A percentile compares a stretch with the other conserved stretches of the same genome.
Conservation (phyloP, 23 red algal species). For the Agarophyton chilense region DNA sequence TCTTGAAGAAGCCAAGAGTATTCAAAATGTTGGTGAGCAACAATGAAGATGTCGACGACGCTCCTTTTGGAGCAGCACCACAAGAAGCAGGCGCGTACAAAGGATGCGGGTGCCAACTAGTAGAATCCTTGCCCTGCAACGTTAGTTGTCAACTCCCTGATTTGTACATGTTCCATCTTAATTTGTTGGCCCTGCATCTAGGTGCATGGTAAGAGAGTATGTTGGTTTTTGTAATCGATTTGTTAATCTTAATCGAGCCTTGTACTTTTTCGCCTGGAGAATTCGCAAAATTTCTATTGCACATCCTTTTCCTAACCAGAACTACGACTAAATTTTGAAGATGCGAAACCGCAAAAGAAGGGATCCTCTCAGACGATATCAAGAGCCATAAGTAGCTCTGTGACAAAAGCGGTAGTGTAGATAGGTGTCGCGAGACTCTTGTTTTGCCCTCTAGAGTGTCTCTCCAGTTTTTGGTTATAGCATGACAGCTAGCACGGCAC, state of each 20-base stretch:
- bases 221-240: background rate
- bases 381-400: background rate
- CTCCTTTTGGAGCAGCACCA: conserved; percentile 5
- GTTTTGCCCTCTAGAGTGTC: no score
- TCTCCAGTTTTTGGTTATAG: no score
- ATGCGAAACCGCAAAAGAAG: background rate
- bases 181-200: background rate
- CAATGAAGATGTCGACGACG: conserved; percentile 62
- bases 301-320: conserved; percentile 1
- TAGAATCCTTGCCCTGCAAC: background rate
- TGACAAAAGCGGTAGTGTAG: no score
- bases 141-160: background rate
- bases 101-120: conserved; percentile 40
- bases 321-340: conserved; percentile 20
- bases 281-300: background rate
- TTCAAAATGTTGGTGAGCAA: conserved; percentile 47
- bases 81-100: conserved; percentile 19
- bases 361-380: background rate
- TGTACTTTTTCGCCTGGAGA: background rate
- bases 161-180: background rate
- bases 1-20: conserved; percentile 75
- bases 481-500: no score
- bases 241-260: background rate
- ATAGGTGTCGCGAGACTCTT: background rate
- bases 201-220: no score